phyloP scores from a whole-genome alignment of 106 monocot genomes.

The Phalaenopsis aphrodite region DNA sequence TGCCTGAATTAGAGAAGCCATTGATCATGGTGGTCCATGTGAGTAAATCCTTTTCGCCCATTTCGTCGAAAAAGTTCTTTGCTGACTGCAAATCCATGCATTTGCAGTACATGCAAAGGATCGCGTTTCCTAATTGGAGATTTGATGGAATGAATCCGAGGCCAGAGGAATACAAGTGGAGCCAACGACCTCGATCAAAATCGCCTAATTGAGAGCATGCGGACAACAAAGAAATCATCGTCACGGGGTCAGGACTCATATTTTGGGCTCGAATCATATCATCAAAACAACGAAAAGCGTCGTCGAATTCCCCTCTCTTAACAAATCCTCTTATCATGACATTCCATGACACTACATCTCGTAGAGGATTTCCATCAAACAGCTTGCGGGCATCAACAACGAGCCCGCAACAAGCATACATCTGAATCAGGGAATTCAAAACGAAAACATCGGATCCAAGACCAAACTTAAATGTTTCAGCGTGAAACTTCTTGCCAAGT shows the following conservation, averaged over 20 bases:
- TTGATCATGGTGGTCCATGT: constrained; percentile 28
- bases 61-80: constrained; percentile 10
- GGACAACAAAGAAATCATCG: constrained; percentile 16
- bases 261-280: constrained; percentile 14
- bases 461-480: constrained; percentile 10
- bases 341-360: constrained; percentile 27
- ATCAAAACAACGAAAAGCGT: constrained; percentile 16
- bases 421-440: constrained; percentile 22
- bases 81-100: constrained; percentile 19
- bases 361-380: constrained; percentile 17
- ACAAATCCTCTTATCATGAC: constrained; percentile 23
- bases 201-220: constrained; percentile 22
- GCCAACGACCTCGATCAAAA: constrained; percentile 8
- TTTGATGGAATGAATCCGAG: constrained; percentile 9
- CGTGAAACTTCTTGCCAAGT: constrained; percentile 16
- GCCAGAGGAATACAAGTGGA: constrained; percentile 13
- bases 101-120: constrained; percentile 27
- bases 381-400: constrained; percentile 18
- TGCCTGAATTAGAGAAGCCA: constrained; percentile 9
- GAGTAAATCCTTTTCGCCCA: constrained; percentile 12
- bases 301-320: constrained; percentile 1
- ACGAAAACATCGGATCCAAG: constrained; percentile 17
- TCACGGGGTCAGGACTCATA: constrained; percentile 18
- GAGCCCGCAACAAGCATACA: constrained; percentile 15
- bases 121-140: constrained; percentile 15